These are phyloP conservation scores for Nemania bipapillata DNA, from an alignment of 2,329 filamentous ascomycete species.

Conservation along the genomic window DNA sequence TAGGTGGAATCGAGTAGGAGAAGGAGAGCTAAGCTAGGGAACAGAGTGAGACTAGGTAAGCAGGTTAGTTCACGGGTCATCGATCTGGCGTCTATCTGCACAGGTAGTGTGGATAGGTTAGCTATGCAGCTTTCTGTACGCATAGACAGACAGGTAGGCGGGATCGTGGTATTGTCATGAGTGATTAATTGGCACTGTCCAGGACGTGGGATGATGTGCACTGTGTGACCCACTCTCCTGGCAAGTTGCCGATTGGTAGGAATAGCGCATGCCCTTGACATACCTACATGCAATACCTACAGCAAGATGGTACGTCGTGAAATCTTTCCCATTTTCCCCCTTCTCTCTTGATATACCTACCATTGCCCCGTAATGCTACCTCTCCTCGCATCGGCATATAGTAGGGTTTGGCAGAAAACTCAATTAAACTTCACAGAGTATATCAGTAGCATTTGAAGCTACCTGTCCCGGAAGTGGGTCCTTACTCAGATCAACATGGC, in stretches of 20 bases:
- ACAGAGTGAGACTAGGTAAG: no score
- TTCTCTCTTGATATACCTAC: background rate
- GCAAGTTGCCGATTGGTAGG: constrained; percentile 26
- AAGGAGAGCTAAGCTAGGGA: background rate
- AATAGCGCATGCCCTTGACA: background rate
- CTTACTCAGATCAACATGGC: no score
- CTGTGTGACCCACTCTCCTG: constrained; percentile 12
- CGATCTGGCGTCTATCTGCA: no score
- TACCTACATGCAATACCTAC: no score
- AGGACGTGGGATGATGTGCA: background rate
- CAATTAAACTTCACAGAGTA: no score
- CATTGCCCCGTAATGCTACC: background rate
- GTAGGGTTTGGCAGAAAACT: background rate
- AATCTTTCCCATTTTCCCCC: background rate
- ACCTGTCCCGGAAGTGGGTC: no score
- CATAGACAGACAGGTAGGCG: background rate
- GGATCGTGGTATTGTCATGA: background rate
- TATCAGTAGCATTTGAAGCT: no score
- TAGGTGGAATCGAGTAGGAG: background rate
- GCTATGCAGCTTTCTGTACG: no score
- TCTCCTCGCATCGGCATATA: background rate
- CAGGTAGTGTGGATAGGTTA: no score
- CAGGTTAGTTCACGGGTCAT: no score
- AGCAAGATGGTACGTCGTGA: background rate
- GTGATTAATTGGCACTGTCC: constrained; percentile 14